A percentile compares a stretch with the other conserved stretches of the same genome.
These are phyloP conservation scores for Zelonia costaricensis DNA, from an alignment of 208 protist species.

Conservation along the genomic window DNA sequence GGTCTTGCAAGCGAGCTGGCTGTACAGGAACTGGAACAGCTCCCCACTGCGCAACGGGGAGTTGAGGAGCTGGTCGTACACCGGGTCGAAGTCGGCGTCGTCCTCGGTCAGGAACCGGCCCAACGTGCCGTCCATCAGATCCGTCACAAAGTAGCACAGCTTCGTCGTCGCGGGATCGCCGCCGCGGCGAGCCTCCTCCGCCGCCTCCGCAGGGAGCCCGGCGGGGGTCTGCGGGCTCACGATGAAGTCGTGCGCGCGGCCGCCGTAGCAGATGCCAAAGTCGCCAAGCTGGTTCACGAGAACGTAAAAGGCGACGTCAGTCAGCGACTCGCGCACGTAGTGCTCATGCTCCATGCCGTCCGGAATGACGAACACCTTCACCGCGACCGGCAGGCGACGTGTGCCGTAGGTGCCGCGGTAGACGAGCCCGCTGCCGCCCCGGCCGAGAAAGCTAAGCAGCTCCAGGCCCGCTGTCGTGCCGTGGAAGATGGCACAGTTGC, in stretches of 20 bases:
- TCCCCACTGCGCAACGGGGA: constrained; percentile 64
- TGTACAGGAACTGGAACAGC: constrained; percentile 86
- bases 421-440: constrained; percentile 79
- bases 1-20: constrained; percentile 62
- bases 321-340: constrained; percentile 83
- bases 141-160: constrained; percentile 82
- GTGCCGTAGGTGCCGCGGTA: constrained; percentile 66
- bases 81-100: constrained; percentile 81
- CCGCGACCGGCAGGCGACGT: constrained; percentile 60
- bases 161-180: constrained; percentile 25
- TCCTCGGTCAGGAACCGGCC: constrained; percentile 77
- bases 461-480: constrained; percentile 47
- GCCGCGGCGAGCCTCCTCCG: constrained; percentile 32
- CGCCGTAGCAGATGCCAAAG: constrained; percentile 44
- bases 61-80: constrained; percentile 83
- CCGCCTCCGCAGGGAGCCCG: constrained; percentile 57
- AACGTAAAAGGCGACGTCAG: constrained; percentile 81
- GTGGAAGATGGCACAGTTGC: constrained; percentile 59
- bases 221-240: constrained; percentile 50
- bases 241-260: constrained; percentile 79
- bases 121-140: constrained; percentile 86
- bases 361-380: constrained; percentile 82
- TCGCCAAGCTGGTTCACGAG: constrained; percentile 81
- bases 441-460: constrained; percentile 51
- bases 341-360: constrained; percentile 58